Percentiles rank a stretch among this genome's conserved stretches.
Conservation (phyloP, 1,139 yeast species). For the Kodamaea anthophila region DNA sequence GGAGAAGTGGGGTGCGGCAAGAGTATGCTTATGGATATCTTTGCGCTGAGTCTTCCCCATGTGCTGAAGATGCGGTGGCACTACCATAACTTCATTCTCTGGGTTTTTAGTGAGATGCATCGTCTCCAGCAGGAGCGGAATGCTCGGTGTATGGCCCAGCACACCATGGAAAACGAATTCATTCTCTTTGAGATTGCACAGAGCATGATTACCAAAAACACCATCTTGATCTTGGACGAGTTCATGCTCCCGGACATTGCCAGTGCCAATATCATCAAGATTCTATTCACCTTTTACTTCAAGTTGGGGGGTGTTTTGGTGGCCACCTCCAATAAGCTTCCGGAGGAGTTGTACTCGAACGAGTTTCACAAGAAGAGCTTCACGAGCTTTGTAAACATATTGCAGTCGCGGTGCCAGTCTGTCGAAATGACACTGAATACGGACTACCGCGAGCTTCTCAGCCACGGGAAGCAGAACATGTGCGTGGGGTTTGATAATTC, state of each 20-base stretch:
- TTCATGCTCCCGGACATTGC: slow-evolving; percentile 73
- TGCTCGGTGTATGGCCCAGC: slow-evolving; percentile 6
- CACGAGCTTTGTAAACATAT: slow-evolving; percentile 48
- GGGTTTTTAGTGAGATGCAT: slow-evolving; percentile 63
- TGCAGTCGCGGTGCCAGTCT: slow-evolving; percentile 56
- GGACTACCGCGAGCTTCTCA: slow-evolving; percentile 49
- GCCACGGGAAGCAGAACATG: slow-evolving; percentile 18
- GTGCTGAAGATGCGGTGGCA: slow-evolving; percentile 66
- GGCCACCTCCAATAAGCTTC: slow-evolving; percentile 66
- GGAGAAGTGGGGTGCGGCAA: slow-evolving; percentile 80
- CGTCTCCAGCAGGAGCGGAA: slow-evolving; percentile 35
- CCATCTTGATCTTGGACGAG: slow-evolving; percentile 62
- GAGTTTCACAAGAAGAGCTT: slow-evolving; percentile 57
- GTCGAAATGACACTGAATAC: slow-evolving; percentile 54
- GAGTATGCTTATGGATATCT: slow-evolving; percentile 67
- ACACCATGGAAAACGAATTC: slow-evolving; percentile 56
- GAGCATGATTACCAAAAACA: slow-evolving; percentile 52
- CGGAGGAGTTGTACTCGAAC: slow-evolving; percentile 63
- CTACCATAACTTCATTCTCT: slow-evolving; percentile 60
- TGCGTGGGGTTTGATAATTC: slow-evolving; percentile 33
- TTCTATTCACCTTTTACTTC: slow-evolving; percentile 62
- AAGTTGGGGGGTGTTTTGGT: slow-evolving; percentile 69
- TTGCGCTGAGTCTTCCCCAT: slow-evolving; percentile 61
- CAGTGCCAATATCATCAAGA: slow-evolving; percentile 60
- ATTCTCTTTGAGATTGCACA: slow-evolving; percentile 63